Conservation (phyloP, 768 basidiomycete genomes). For the Russula lepida region DNA sequence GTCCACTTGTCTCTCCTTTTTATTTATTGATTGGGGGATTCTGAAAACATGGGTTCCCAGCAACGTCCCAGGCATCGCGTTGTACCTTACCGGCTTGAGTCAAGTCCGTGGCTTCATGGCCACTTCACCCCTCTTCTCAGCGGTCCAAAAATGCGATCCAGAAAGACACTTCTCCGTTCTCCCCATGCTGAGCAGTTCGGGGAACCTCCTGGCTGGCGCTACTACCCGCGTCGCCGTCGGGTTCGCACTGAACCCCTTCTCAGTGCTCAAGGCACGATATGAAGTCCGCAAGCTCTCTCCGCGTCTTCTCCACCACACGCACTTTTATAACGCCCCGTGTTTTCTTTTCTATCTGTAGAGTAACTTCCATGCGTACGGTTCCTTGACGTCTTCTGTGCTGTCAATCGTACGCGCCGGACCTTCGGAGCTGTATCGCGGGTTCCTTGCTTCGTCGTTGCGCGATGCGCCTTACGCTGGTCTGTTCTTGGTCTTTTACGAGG, state of each 20-base stretch:
- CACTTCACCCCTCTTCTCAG: slow-evolving; percentile 58
- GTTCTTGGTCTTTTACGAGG: slow-evolving; percentile 84
- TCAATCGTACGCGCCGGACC: slow-evolving; percentile 64
- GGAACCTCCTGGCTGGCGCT: slow-evolving; percentile 83
- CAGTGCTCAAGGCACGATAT: slow-evolving; percentile 85
- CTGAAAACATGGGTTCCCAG: slow-evolving; percentile 32
- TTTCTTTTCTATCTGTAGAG: slow-evolving; percentile 39
- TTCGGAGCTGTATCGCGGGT: slow-evolving; percentile 76
- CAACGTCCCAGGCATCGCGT: slow-evolving; percentile 87
- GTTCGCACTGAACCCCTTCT: slow-evolving; percentile 80
- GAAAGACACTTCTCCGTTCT: slow-evolving; percentile 41
- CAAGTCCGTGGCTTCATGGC: slow-evolving; percentile 75
- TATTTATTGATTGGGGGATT: not conserved
- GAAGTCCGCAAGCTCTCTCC: slow-evolving; percentile 48
- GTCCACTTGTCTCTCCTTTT: not conserved
- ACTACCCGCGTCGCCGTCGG: slow-evolving; percentile 74
- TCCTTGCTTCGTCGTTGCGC: slow-evolving; percentile 79
- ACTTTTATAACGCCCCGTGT: not conserved
- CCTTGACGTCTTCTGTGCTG: slow-evolving; percentile 47
- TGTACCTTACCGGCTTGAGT: slow-evolving; percentile 84
- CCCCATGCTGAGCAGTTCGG: slow-evolving; percentile 62
- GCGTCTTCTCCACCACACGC: not conserved
- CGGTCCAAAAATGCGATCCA: slow-evolving; percentile 17
- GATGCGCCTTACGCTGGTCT: slow-evolving; percentile 93
- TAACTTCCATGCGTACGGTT: slow-evolving; percentile 64